These are phyloP conservation scores for Ceratocystis cacaofunesta DNA, from an alignment of 2,329 filamentous ascomycete species.

Conservation along the genomic window DNA sequence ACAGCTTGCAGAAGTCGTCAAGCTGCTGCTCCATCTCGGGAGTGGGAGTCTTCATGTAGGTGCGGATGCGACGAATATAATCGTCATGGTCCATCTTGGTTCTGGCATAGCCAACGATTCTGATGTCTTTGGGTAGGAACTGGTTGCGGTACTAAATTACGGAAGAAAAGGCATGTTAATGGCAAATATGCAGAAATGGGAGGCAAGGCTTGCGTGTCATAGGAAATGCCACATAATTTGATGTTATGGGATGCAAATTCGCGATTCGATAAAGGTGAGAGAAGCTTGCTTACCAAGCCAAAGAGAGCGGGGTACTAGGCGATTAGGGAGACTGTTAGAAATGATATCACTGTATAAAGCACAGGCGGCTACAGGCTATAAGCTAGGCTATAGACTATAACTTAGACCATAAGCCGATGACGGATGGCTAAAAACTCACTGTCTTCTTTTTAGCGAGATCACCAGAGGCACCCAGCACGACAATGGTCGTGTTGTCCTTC, in stretches of 20 bases:
- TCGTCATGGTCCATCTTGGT: conserved; percentile 99
- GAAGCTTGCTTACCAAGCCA: conserved; percentile 60
- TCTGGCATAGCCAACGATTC: conserved; percentile 95
- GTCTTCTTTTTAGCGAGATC: conserved; percentile 99
- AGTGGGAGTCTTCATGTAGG: conserved; percentile 96
- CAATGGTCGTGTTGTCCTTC: conserved; percentile 94
- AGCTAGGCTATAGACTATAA: background rate
- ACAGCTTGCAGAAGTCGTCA: conserved; percentile 72
- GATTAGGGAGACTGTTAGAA: background rate
- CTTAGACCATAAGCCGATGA: conserved; percentile 8
- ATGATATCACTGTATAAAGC: background rate
- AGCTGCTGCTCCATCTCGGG: conserved; percentile 95
- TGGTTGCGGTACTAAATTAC: conserved; percentile 77
- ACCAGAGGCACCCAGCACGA: conserved; percentile 92
- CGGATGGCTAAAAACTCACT: conserved; percentile 35
- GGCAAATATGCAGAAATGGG: background rate
- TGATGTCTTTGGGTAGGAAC: conserved; percentile 92
- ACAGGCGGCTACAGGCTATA: background rate
- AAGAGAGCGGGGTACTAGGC: conserved; percentile 90
- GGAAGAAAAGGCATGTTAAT: background rate
- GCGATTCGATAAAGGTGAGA: background rate
- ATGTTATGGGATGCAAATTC: background rate
- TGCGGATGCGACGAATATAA: conserved; percentile 85
- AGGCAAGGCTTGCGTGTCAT: conserved; percentile 14
- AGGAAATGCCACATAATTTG: background rate